Conservation (phyloP, 140 eudicot species). For the Stevia rebaudiana region DNA sequence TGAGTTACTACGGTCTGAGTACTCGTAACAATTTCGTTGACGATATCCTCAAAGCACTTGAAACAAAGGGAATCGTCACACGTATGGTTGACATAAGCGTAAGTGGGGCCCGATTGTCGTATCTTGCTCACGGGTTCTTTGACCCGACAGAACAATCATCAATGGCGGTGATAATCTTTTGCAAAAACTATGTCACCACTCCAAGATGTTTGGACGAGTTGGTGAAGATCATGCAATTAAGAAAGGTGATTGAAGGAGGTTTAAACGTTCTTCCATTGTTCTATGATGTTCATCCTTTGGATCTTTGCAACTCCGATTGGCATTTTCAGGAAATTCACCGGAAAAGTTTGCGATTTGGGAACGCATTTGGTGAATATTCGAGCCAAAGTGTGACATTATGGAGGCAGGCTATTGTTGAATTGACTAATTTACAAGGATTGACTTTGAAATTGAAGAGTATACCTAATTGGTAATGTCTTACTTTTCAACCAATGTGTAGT, state of each 20-base stretch:
- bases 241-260: not conserved
- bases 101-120: too few relatives aligned
- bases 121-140: not conserved
- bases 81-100: not conserved
- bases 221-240: not conserved
- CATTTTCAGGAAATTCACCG: not conserved
- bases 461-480: not conserved
- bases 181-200: not conserved
- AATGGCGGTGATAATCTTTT: not conserved
- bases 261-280: conserved; percentile 8
- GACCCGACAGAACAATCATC: not conserved
- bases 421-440: conserved; percentile 4
- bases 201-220: not conserved
- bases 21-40: not conserved
- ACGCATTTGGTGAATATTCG: not conserved
- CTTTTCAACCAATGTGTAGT: not conserved
- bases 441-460: not conserved
- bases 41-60: conserved; percentile 2
- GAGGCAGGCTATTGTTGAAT: conserved; percentile 1
- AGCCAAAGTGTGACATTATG: not conserved
- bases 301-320: conserved; percentile 4
- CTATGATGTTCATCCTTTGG: conserved; percentile 2
- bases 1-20: not conserved
- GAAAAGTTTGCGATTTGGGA: not conserved
- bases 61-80: conserved; percentile 5